These are phyloP conservation scores for Carex littledalei DNA, from an alignment of 176 grass and related monocot genomes.

Conservation along the genomic window DNA sequence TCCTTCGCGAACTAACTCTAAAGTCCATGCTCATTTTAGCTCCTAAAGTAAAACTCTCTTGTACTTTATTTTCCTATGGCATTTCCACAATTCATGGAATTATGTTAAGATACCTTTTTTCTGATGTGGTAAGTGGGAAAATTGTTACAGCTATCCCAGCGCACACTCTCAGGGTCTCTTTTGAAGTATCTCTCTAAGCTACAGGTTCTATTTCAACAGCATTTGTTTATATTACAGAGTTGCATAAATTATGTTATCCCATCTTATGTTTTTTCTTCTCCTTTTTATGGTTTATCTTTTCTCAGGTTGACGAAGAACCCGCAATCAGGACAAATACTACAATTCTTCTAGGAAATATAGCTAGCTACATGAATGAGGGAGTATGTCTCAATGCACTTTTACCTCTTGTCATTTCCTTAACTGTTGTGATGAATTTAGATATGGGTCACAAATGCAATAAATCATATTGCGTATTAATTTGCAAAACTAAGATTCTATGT, in stretches of 20 bases:
- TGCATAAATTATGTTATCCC: not conserved
- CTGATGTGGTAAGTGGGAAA: constrained; percentile 9
- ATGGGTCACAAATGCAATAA: constrained; percentile 2
- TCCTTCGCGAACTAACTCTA: constrained; percentile 88
- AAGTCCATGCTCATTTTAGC: constrained; percentile 97
- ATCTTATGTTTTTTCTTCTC: not conserved
- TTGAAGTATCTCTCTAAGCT: constrained; percentile 99
- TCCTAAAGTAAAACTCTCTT: constrained; percentile 67
- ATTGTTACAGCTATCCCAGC: constrained; percentile 81
- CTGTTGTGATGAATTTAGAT: constrained; percentile 7
- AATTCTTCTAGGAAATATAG: constrained; percentile 96
- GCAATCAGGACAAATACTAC: constrained; percentile 97
- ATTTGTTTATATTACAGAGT: constrained; percentile 1
- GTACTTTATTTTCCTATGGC: constrained; percentile 4
- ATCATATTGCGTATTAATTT: not conserved
- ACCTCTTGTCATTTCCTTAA: constrained; percentile 11
- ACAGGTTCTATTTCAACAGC: constrained; percentile 51
- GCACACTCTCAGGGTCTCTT: constrained; percentile 92
- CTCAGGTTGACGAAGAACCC: constrained; percentile 92
- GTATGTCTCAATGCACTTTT: constrained; percentile 46
- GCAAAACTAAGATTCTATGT: constrained; percentile 19
- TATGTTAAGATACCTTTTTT: not conserved
- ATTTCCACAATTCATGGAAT: not conserved
- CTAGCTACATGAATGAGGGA: constrained; percentile 95
- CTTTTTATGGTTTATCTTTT: constrained; percentile 24